Conservation (phyloP, 768 basidiomycete species). For the Termitomyces sp. region DNA sequence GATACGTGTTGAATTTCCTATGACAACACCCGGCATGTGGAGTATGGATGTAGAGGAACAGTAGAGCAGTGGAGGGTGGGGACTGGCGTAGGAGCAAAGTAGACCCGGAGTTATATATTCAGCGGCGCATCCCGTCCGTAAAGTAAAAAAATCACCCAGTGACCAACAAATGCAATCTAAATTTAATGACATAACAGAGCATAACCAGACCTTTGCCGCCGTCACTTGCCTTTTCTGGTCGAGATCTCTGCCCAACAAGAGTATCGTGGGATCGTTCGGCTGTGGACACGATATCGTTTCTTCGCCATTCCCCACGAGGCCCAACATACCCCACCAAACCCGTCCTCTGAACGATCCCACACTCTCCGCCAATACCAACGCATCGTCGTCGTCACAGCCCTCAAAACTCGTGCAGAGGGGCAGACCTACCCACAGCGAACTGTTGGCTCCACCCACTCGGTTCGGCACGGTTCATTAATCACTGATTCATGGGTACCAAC, state of each 20-base stretch:
- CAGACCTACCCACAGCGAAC: not conserved
- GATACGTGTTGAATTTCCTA: constrained; percentile 63
- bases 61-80: not conserved
- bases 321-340: not conserved
- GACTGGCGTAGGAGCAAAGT: not conserved
- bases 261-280: constrained; percentile 11
- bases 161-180: constrained; percentile 13
- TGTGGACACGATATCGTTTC: not conserved
- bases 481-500: constrained; percentile 5
- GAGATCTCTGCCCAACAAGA: constrained; percentile 10
- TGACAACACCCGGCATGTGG: constrained; percentile 43
- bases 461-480: constrained; percentile 8
- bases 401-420: not conserved
- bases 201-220: too few relatives aligned
- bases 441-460: not conserved
- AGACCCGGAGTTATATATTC: constrained; percentile 15
- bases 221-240: constrained; percentile 10
- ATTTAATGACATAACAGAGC: constrained; percentile 16
- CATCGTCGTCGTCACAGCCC: not conserved
- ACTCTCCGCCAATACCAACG: not conserved
- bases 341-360: not conserved
- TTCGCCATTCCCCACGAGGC: constrained; percentile 1
- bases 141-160: constrained; percentile 14
- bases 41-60: constrained; percentile 2
- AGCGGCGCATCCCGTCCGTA: constrained; percentile 15